Base-by-base conservation (phyloP, 2,329 filamentous ascomycete species). In the Talaromyces sp. region DNA sequence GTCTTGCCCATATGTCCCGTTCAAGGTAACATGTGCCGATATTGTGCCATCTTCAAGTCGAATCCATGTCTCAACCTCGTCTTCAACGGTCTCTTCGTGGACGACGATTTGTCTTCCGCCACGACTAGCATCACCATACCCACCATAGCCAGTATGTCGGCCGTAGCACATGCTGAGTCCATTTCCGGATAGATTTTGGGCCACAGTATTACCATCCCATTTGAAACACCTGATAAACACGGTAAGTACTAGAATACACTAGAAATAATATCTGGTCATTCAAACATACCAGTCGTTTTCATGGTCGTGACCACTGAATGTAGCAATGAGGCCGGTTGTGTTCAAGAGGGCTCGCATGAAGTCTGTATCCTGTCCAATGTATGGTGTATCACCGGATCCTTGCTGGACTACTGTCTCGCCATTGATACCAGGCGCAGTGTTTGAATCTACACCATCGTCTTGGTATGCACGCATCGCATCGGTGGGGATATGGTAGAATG, bases 261-360 rank as follows among this genome's bases (percentile, higher is more conserved):
- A 4, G 30, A 17, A 20, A 9, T 3, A 9, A 24, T 17, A 16
- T 24, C 11, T 27, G 20, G n/a, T 42, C 3, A 8, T 27, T 14
- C 29, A 19, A 19, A 27, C 78, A 60, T 82, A 86, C 82, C 83
- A 86, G 2, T 80, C 79, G 54, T 83, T 75, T 0, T 82, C 82
- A 54, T 90, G 87, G 58, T 89, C 85, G 56, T 90, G 87, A 0
- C 86, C 87, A 4, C 78, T 80, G 67, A 88, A 86, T 4, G 87
- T 62, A 0, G 74, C 83, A 40, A 84, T 77, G 13, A 88, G 59
- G 0, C 84, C 83, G 0, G 75, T 61, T 0, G 81, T 85, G 0
- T 77, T 70, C 0, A 80, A 71, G 3, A 90, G 63, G 0, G 85
- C 84, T 51, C 79, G 64, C 84, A 89, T 87, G 56, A 90, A 89